Evolutionary conservation across 2,329 filamentous ascomycete genomes (phyloP), one percentile per base, ranked within the genome.

Genomic region (Epichloe gansuensis): DNA sequence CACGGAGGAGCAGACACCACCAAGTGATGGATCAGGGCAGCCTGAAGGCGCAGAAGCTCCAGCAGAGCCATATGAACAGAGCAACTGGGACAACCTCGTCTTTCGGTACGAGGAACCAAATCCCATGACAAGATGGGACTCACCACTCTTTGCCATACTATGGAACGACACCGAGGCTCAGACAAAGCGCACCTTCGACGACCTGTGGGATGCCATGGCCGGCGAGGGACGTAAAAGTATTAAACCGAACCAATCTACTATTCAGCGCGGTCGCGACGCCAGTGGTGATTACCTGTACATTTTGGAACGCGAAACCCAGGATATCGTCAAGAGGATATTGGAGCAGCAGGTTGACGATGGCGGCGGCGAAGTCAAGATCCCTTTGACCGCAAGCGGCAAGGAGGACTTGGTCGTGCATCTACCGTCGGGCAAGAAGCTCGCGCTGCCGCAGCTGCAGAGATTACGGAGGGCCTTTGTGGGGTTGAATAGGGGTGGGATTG

Each of bases 71-170:
- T 82, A 82, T 56, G 71, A 73, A 43, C 70, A 69, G 1, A 71
- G 66, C 15, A 84, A 87, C 63, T 88, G 87, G 74, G 85, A 89
- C 57, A 89, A 89, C 59, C 74, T 90, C 11, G 80, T 89, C 36
- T 91, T 88, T 63, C 76, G 87, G 51, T 90, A 90, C 64, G 87
- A 94, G 67, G 87, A 94, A 68, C 87, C 88, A 13, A 93, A 91
- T 64, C 80, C 83, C 23, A 90, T 91, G 85, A 84, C 78, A 2
- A 73, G 87, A 43, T 94, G 88, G 88, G 87, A 94, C 64, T 85
- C 83, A 51, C 87, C 88, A 1, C 74, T 93, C 2, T 93, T 91
- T 67, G 85, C 85, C 4, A 75, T 93, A 0, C 76, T 88, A 11
- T 87, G 84, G 74, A 83, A 89, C 44, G 88, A 94, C 63, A 77